Conservation (phyloP, 2,329 filamentous ascomycete species). For the Phaeosphaeria sp. region DNA sequence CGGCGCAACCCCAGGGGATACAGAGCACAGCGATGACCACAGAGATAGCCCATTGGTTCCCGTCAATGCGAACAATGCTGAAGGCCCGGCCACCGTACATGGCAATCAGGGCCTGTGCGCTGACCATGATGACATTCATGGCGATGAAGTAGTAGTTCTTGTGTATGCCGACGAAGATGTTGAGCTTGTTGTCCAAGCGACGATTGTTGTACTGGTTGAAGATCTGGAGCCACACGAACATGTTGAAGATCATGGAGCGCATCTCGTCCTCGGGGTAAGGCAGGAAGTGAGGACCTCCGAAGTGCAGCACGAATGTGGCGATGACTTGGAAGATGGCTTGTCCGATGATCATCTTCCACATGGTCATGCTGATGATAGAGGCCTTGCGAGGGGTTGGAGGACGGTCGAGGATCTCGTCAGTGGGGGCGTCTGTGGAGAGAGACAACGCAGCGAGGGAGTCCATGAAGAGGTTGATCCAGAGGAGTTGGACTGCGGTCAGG, state of each 20-base stretch:
- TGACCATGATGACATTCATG: constrained; percentile 87
- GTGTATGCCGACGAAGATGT: constrained; percentile 87
- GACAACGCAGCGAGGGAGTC: constrained; percentile 91
- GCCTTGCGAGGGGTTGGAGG: constrained; percentile 78
- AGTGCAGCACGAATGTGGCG: constrained; percentile 82
- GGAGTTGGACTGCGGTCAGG: constrained; percentile 85
- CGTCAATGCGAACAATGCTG: constrained; percentile 57
- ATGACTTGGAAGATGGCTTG: constrained; percentile 88
- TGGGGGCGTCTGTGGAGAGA: constrained; percentile 86
- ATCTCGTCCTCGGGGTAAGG: constrained; percentile 58
- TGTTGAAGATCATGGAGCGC: constrained; percentile 90
- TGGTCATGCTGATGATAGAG: constrained; percentile 81
- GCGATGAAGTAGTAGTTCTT: constrained; percentile 86
- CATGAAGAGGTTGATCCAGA: constrained; percentile 98
- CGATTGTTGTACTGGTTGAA: constrained; percentile 98
- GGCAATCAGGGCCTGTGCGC: constrained; percentile 86
- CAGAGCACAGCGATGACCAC: constrained; percentile 58
- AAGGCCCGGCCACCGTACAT: constrained; percentile 73
- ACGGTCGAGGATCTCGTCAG: constrained; percentile 78
- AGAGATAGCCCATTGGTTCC: constrained; percentile 63
- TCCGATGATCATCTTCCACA: constrained; percentile 99
- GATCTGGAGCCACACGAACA: constrained; percentile 99
- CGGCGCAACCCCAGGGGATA: constrained; percentile 58
- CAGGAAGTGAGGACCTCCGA: constrained; percentile 69
- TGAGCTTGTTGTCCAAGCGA: constrained; percentile 90